These are phyloP conservation scores for Zea luxurians DNA, from an alignment of 176 grass and related monocot genomes.

Conservation along the genomic window DNA sequence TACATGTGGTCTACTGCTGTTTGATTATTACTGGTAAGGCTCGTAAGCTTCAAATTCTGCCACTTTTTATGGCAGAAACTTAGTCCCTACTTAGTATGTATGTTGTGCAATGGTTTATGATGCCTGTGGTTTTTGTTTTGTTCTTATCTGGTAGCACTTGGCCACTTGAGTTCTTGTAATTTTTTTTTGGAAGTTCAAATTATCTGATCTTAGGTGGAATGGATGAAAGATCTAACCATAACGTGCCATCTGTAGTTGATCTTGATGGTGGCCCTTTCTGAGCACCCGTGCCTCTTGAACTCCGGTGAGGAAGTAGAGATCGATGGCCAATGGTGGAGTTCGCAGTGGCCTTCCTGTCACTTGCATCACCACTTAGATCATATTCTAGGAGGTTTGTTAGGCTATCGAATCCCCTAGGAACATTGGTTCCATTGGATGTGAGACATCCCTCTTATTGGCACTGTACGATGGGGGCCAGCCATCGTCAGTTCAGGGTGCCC, in stretches of 20 bases:
- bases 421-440: background rate
- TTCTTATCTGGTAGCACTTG: background rate
- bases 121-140: background rate
- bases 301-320: background rate
- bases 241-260: background rate
- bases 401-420: background rate
- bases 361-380: background rate
- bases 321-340: background rate
- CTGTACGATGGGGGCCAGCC: background rate
- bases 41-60: slow-evolving; percentile 8
- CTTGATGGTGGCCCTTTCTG: background rate
- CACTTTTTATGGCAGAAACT: background rate
- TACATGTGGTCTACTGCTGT: background rate
- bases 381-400: background rate
- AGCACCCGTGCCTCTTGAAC: background rate
- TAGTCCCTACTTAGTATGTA: background rate
- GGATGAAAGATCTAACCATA: background rate
- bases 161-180: background rate
- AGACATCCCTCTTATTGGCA: background rate
- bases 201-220: background rate
- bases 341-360: background rate
- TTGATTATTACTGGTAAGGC: slow-evolving; percentile 31
- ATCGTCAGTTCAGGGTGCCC: background rate
- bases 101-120: background rate
- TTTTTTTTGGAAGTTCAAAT: background rate